phyloP scores from a whole-genome alignment of 1,284 basidiomycete species.

The Limonomyces culmigenus region DNA sequence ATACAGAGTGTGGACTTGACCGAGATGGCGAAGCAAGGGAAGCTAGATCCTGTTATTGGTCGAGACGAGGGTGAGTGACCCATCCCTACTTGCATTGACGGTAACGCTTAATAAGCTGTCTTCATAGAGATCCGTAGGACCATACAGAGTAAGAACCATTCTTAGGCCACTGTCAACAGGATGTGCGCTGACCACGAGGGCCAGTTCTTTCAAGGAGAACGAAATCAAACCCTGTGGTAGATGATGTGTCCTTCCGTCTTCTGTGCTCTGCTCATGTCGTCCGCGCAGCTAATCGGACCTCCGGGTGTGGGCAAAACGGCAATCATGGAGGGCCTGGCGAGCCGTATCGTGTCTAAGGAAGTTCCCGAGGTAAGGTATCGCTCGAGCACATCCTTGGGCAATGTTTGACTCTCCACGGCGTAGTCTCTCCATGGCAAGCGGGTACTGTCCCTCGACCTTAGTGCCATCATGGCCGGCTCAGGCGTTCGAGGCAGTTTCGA shows the following conservation, averaged over 20 bases:
- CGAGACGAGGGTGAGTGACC: conserved; percentile 52
- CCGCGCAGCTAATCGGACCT: conserved; percentile 47
- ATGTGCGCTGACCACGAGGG: background rate
- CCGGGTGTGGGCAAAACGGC: conserved; percentile 88
- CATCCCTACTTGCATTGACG: background rate
- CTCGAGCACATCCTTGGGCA: background rate
- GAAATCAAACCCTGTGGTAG: conserved; percentile 77
- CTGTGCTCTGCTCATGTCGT: background rate
- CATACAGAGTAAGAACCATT: conserved; percentile 56
- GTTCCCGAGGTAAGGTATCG: conserved; percentile 60
- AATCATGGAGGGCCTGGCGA: conserved; percentile 82
- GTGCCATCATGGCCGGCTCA: conserved; percentile 73
- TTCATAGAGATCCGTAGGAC: conserved; percentile 70
- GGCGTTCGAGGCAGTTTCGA: conserved; percentile 86
- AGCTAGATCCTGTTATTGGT: conserved; percentile 83
- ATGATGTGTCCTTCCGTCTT: conserved; percentile 9
- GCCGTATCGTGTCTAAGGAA: conserved; percentile 77
- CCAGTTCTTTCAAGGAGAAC: conserved; percentile 64
- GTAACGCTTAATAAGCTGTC: background rate
- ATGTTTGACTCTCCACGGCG: background rate
- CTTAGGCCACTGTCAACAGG: background rate
- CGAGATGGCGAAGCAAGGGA: conserved; percentile 66
- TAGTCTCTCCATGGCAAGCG: conserved; percentile 72
- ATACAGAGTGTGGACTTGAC: conserved; percentile 69
- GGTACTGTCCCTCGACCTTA: conserved; percentile 69